Evolutionary conservation across 495 filamentous ascomycete genomes (phyloP), one percentile per base, ranked within the genome.

Genomic region (Podospora pseudopauciseta): DNA sequence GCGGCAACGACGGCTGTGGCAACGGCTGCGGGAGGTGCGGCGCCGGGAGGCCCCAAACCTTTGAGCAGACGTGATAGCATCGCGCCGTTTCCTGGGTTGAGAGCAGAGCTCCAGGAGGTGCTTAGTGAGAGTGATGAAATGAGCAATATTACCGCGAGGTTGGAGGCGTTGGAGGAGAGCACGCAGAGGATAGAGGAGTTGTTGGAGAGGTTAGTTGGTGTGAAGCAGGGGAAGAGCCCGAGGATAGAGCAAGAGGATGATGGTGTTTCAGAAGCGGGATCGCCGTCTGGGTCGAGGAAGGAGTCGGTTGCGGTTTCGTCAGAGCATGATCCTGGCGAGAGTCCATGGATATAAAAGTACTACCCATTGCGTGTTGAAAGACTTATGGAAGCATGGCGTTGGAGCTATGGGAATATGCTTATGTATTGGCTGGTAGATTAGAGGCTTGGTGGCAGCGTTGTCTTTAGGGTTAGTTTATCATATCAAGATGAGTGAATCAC

Each of bases 21-120:
- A 32, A 32, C 60, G 19, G 44, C 54, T 19, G 19, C 19, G 34
- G 19, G 39, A 4, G 28, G 32, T 23, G 49, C n/a, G 23, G 57
- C 15, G 54, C 39, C 53, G 32, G 66, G 56, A 54, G 32, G 26
- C 27, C 32, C 54, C 20, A 78, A 77, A 58, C 32, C 76, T 16
- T 66, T 74, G 7, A 78, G 72, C 66, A 76, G 82, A 34, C 77
- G 82, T 39, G 82, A 85, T 70, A 83, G 81, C 64, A 80, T 83
- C 64, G 77, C 78, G 30, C 80, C 81, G 18, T 84, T 79, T 59
- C 77, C 79, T 0, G 73, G 74, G 1, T 63, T 83, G 16, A 68
- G 75, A 32, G 75, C 76, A 1, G 79, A 82, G 70, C 63, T 82
- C 63, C 77, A 73, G 49, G 69, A 76, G 1, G 67, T 79, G 63